phyloP scores from a whole-genome alignment of 2,329 filamentous ascomycete genomes.

The Alternaria panax region DNA sequence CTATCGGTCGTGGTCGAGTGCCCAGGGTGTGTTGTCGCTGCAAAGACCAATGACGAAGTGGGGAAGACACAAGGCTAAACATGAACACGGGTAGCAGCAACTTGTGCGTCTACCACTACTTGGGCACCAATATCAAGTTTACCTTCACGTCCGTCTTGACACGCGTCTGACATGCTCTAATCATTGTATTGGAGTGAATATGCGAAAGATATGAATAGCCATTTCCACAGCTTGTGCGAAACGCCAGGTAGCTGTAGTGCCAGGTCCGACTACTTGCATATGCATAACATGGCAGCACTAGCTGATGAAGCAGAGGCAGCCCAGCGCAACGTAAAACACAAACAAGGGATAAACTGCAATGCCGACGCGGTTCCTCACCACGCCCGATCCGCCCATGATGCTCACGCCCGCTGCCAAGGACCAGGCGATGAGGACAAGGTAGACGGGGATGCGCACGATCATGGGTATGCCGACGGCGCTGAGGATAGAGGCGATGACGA shows the following conservation, averaged over 20 bases:
- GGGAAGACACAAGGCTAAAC: conserved; percentile 30
- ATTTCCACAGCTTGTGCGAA: conserved; percentile 5
- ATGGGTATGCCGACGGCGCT: conserved; percentile 81
- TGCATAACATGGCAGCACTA: conserved; percentile 54
- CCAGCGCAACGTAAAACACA: conserved; percentile 92
- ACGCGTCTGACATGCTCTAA: neutral
- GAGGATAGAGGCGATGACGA: conserved; percentile 90
- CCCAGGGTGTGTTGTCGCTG: conserved; percentile 36
- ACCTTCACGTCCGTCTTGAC: neutral
- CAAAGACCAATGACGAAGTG: conserved; percentile 41
- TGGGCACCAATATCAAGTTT: conserved; percentile 15
- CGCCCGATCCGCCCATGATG: conserved; percentile 92
- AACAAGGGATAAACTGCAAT: conserved; percentile 95
- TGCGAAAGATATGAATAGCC: neutral
- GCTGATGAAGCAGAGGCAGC: conserved; percentile 97
- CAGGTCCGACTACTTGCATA: conserved; percentile 12
- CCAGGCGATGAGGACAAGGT: conserved; percentile 87
- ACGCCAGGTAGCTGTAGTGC: conserved; percentile 14
- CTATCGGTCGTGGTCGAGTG: conserved; percentile 27
- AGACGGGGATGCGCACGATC: conserved; percentile 87
- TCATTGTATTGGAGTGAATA: conserved; percentile 1
- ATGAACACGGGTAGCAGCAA: conserved; percentile 24
- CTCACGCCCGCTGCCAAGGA: conserved; percentile 94
- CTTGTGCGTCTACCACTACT: conserved; percentile 6
- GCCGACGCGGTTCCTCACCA: conserved; percentile 91